These are phyloP conservation scores for Dryadomyces sulphureus DNA, from an alignment of 2,329 filamentous ascomycete species.

Conservation along the genomic window DNA sequence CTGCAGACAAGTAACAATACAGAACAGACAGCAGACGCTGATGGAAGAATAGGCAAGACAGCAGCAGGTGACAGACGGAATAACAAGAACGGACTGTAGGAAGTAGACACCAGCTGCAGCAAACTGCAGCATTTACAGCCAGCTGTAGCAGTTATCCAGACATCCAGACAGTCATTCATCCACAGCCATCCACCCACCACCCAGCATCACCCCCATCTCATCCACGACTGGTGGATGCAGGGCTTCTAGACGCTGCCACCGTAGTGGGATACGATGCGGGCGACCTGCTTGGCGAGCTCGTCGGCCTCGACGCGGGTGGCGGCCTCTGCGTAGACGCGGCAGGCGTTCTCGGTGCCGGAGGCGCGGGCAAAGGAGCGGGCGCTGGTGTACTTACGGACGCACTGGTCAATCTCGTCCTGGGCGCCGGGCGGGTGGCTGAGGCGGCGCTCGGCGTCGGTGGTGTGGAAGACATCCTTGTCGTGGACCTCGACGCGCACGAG, in stretches of 20 bases:
- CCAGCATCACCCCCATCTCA: too few species aligned
- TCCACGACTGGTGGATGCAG: too few species aligned
- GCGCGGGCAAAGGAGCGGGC: constrained; percentile 84
- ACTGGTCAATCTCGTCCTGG: constrained; percentile 73
- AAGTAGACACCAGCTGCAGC: too few species aligned
- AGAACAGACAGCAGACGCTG: too few species aligned
- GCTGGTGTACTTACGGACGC: constrained; percentile 81
- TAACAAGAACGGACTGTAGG: too few species aligned
- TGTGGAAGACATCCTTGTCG: constrained; percentile 79
- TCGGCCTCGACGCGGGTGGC: constrained; percentile 80
- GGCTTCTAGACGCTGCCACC: constrained; percentile 13
- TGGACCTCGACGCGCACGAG: constrained; percentile 85
- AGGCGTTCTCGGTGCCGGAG: constrained; percentile 89
- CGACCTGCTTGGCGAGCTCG: constrained; percentile 74
- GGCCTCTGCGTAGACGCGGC: constrained; percentile 91
- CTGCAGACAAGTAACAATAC: too few species aligned
- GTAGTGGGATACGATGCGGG: constrained; percentile 54
- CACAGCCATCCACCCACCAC: too few species aligned
- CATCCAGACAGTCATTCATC: too few species aligned
- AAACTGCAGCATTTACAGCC: too few species aligned
- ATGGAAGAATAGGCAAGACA: too few species aligned
- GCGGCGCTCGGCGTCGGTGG: constrained; percentile 81
- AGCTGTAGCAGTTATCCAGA: too few species aligned
- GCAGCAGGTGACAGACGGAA: too few species aligned
- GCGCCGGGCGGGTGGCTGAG: constrained; percentile 65